Evolutionary conservation across 2,329 filamentous ascomycete species (phyloP).

Genomic region (Colletotrichum spinosum): DNA sequence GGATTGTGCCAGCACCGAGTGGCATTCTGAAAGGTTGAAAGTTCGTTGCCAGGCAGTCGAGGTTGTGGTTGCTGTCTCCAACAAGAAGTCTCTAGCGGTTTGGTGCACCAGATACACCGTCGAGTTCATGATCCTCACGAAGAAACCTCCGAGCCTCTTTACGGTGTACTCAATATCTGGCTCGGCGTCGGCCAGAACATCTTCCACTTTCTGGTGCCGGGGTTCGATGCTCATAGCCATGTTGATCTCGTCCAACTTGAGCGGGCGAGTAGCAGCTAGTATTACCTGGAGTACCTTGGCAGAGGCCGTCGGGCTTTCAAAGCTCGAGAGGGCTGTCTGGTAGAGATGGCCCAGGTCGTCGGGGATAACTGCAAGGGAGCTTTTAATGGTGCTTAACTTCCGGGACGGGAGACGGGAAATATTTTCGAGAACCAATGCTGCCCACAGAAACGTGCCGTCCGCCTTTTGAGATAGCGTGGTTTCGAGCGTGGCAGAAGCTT

Average conservation of each 20-base stretch:
- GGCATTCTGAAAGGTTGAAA: background rate
- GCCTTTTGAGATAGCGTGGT: conserved; percentile 1
- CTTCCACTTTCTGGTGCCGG: background rate
- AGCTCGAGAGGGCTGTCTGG: background rate
- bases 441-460: conserved; percentile 21
- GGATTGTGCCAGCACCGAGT: background rate
- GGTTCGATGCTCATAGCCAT: conserved; percentile 6
- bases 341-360: conserved; percentile 22
- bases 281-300: conserved; percentile 11
- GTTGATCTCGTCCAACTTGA: conserved; percentile 19
- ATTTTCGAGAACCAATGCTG: conserved; percentile 10
- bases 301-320: background rate
- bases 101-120: conserved; percentile 22
- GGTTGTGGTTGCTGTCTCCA: background rate
- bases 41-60: background rate
- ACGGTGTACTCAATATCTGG: conserved; percentile 21
- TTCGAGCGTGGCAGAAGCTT: background rate
- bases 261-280: conserved; percentile 3
- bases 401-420: conserved; percentile 18
- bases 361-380: background rate
- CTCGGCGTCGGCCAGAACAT: conserved; percentile 3
- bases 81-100: conserved; percentile 26
- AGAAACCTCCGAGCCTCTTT: conserved; percentile 28
- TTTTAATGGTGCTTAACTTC: conserved; percentile 16
- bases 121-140: conserved; percentile 23